A percentile compares a stretch with the other conserved stretches of the same genome.
These are phyloP conservation scores for Kazachstania africana DNA, from an alignment of 805 yeast genomes.

Conservation along the genomic window DNA sequence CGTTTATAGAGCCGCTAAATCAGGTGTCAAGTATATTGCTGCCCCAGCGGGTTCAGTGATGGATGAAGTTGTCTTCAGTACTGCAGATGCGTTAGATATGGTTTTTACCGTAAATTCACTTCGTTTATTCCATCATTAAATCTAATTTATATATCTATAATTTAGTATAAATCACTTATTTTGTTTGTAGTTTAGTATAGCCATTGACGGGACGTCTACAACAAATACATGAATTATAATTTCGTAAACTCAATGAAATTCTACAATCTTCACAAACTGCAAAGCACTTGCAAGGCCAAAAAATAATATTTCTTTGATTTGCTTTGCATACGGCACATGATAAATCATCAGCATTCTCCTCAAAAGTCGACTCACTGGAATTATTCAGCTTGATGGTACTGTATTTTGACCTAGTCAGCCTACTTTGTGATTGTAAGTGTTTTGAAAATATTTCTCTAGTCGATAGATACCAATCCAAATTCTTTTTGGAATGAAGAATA, in stretches of 20 bases:
- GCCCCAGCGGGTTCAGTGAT: constrained; percentile 96
- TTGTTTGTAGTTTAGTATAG: constrained; percentile 27
- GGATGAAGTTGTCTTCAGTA: constrained; percentile 92
- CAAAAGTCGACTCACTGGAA: not conserved
- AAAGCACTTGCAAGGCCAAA: constrained; percentile 90
- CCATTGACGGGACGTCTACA: constrained; percentile 65
- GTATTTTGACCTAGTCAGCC: constrained; percentile 3
- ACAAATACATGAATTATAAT: constrained; percentile 73
- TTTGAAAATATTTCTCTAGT: not conserved
- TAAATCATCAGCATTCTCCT: constrained; percentile 10
- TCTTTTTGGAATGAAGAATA: too few species aligned
- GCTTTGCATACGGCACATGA: constrained; percentile 76
- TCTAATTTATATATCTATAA: too few species aligned
- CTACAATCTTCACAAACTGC: constrained; percentile 82
- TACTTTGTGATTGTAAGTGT: not conserved
- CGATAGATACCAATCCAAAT: constrained; percentile 1
- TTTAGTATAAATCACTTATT: too few species aligned
- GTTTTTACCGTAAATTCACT: constrained; percentile 95
- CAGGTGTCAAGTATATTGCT: constrained; percentile 90
- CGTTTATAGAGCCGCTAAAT: constrained; percentile 91
- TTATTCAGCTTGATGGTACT: not conserved
- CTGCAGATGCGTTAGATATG: constrained; percentile 82
- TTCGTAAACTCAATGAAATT: constrained; percentile 56
- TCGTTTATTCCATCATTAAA: constrained; percentile 90
- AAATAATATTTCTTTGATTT: constrained; percentile 57